Base-by-base conservation (phyloP, 2,329 filamentous ascomycete species). In the Exserohilum rostratum region DNA sequence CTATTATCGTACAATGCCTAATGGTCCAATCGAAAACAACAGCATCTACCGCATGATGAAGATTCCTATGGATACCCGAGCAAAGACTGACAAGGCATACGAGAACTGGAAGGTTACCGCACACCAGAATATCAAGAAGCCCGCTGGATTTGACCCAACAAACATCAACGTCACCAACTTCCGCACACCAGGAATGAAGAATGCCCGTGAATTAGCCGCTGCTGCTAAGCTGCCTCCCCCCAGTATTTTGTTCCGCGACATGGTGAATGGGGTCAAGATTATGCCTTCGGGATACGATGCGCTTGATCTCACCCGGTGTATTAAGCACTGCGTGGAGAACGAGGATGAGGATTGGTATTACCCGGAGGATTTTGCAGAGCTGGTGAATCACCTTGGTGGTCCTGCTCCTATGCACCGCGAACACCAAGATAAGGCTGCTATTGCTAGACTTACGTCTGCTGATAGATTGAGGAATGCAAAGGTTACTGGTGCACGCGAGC, bases 271-370 rank as follows among this genome's bases (percentile, higher is more conserved):
- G 6, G 56, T 69, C 1, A 55, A 62, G 37, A 6, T 31, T 3
- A 53, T 62, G 31, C 67, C 67, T 0, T 44, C 40, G 0, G 61
- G 58, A 0, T 5, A 43, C 11, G 66, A 70, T 46, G 63, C 61
- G 2, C 53, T 68, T 6, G 67, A 70, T 31, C 57, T 70, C 7
- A 68, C 67, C 2, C 62, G 63, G 7, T 61, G 57, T 18, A 49
- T 70, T 1, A 12, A 55, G 13, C 61, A 67, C 46, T 57, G 56
- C 20, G 3, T 61, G 1, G 42, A 59, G 1, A 43, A 68, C 38
- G 53, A 54, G 3, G 31, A 59, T 1, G 57, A 65, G 38, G 42
- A 58, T 2, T 70, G 61, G 64, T 22, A n/a, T 12, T 70, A 63
- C 30, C 66, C 66, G 0, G 37, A 38, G 5, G 57, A 69, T 15